Base-by-base conservation (phyloP, 192 early-diverging fungal species). In the Rhizoclosmatium sp. region DNA sequence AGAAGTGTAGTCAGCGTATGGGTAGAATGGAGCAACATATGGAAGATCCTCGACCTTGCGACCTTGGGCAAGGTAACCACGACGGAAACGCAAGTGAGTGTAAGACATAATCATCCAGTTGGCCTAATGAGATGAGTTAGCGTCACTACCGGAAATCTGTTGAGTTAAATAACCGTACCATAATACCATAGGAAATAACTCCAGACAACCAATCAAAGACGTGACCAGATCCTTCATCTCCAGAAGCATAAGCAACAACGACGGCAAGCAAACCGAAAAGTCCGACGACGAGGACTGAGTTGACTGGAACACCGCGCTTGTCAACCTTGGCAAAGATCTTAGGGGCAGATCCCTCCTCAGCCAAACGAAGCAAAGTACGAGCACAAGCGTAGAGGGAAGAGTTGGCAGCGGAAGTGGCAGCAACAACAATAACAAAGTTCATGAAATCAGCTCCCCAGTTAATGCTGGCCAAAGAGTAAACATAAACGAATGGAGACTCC, bases 361-460 rank as follows among this genome's bases (percentile, higher is more conserved):
- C 85, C 23, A 94, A 71, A 76, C 87, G 83, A 75, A 87, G 88
- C 19, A 95, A 65, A 10, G 91, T 92, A 31, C 94, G 81, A 14
- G 90, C 89, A 4, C 88, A 92, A 2, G 92, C 92, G 82, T 93
- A 95, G 45, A 95, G 75, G n/a, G 91, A 87, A 31, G 92, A 93
- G 84, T 94, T 95, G 59, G 89, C 89, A 19, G 94, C 93, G 40
- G 40, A 46, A 16, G 46, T 23, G 40, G 73, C 73, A 3, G 73
- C 58, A 1, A 75, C 73, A 45, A 75, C 44, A 9, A 47, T 44
- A 44, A 75, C 89, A 48, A 87, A 90, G 77, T 95, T 95, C 85
- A 95, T 93, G 49, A 93, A 81, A 79, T 92, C 79, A 65, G 82
- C 80, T 2, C 88, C 91, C 2, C 77, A 82, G 10, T 62, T 23